Evolutionary conservation across 2,329 filamentous ascomycete species (phyloP).

Genomic region (Calonectria hongkongensis): DNA sequence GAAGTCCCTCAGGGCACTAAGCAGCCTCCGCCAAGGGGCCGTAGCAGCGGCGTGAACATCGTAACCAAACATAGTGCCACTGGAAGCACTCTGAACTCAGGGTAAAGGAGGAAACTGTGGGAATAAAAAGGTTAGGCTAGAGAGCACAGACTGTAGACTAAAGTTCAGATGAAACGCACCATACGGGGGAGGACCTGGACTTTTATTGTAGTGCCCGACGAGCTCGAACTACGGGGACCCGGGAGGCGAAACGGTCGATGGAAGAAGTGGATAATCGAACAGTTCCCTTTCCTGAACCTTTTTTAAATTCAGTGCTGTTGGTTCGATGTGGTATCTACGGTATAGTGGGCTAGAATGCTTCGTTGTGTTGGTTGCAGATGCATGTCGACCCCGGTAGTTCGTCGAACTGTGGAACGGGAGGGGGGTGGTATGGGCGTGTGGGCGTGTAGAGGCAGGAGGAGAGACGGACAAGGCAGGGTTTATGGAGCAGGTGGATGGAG

Average conservation of each 20-base stretch:
- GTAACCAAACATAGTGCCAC: constrained; percentile 4
- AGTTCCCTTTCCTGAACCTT: constrained; percentile 3
- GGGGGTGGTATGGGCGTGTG: neutral
- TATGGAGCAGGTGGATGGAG: neutral
- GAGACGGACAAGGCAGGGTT: neutral
- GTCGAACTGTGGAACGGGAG: neutral
- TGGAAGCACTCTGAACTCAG: constrained; percentile 17
- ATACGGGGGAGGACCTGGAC: constrained; percentile 26
- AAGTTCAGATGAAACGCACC: constrained; percentile 29
- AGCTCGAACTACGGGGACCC: constrained; percentile 7
- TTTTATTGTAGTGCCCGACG: constrained; percentile 19
- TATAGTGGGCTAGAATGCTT: constrained; percentile 18
- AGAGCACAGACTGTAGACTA: constrained; percentile 30
- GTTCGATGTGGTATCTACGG: constrained; percentile 15
- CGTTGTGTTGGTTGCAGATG: constrained; percentile 17
- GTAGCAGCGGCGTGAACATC: neutral
- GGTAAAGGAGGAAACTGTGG: constrained; percentile 19
- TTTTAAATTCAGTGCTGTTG: constrained; percentile 19
- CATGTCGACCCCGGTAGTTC: constrained; percentile 23
- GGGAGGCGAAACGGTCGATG: constrained; percentile 3
- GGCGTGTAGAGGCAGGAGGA: no score
- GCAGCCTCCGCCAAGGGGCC: neutral
- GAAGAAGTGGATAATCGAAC: constrained; percentile 13
- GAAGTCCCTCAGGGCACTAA: constrained; percentile 21
- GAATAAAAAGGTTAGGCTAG: constrained; percentile 31